Evolutionary conservation across 1,139 yeast genomes (phyloP).

Genomic region (Scheffersomyces lignicola): DNA sequence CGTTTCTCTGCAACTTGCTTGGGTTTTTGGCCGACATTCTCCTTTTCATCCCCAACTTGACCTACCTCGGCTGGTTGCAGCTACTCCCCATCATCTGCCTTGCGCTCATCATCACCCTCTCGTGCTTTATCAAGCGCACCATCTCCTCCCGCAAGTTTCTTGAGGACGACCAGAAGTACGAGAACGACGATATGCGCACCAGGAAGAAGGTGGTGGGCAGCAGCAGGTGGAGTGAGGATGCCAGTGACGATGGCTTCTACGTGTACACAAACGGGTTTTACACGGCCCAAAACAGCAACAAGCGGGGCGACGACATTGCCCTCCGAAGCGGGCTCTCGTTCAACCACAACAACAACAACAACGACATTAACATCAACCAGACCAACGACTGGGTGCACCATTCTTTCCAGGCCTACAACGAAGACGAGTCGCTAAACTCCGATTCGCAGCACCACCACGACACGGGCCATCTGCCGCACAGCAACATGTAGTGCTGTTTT

Average conservation of each 20-base stretch:
- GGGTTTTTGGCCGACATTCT: slow-evolving; percentile 45
- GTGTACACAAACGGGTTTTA: slow-evolving; percentile 48
- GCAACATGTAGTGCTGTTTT: background rate
- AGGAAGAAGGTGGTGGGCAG: slow-evolving; percentile 20
- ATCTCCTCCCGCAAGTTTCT: slow-evolving; percentile 39
- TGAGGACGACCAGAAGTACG: slow-evolving; percentile 29
- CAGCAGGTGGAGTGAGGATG: slow-evolving; percentile 27
- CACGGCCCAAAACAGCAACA: slow-evolving; percentile 18
- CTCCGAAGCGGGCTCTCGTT: slow-evolving; percentile 5
- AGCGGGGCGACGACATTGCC: slow-evolving; percentile 5
- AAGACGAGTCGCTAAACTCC: slow-evolving; percentile 19
- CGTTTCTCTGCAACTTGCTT: slow-evolving; percentile 39
- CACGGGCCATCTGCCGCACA: too few relatives aligned
- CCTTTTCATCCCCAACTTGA: slow-evolving; percentile 39
- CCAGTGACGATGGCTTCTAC: slow-evolving; percentile 48
- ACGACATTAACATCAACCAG: slow-evolving; percentile 11
- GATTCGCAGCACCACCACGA: slow-evolving; percentile 12
- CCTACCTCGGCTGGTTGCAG: slow-evolving; percentile 48
- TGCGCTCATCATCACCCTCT: slow-evolving; percentile 36
- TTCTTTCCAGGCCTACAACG: slow-evolving; percentile 18
- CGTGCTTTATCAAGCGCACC: slow-evolving; percentile 43
- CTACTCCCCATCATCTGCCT: slow-evolving; percentile 38
- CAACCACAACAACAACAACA: slow-evolving; percentile 7
- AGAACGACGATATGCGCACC: slow-evolving; percentile 40
- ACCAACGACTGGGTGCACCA: slow-evolving; percentile 23